phyloP scores from a whole-genome alignment of 2,329 filamentous ascomycete genomes.

The Paraphoma chrysanthemicola region DNA sequence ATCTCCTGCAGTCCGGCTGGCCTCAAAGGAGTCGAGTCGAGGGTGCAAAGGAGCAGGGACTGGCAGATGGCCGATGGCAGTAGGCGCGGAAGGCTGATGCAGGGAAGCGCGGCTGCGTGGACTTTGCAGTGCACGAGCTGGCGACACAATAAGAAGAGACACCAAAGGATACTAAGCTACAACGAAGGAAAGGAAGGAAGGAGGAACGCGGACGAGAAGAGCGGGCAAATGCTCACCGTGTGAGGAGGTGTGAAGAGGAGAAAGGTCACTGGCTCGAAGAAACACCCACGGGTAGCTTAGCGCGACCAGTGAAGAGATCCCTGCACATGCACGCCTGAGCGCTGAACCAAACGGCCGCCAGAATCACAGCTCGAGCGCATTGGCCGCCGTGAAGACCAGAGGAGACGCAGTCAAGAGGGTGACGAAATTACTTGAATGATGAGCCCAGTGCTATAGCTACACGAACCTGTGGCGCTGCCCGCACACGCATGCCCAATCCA shows the following conservation, averaged over 20 bases:
- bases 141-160: slow-evolving; percentile 25
- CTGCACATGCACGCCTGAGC: slow-evolving; percentile 12
- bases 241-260: slow-evolving; percentile 11
- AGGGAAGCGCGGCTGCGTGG: slow-evolving; percentile 16
- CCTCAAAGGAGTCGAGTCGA: slow-evolving; percentile 37
- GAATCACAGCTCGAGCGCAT: slow-evolving; percentile 12
- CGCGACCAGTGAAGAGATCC: slow-evolving; percentile 17
- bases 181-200: slow-evolving; percentile 19
- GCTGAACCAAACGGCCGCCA: slow-evolving; percentile 23
- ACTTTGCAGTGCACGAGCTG: slow-evolving; percentile 10
- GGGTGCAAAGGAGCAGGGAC: slow-evolving; percentile 10
- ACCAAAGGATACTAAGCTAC: slow-evolving; percentile 27
- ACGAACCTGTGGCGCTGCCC: neutral
- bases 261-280: slow-evolving; percentile 1
- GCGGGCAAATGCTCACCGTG: slow-evolving; percentile 15
- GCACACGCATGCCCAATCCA: slow-evolving; percentile 1
- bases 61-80: slow-evolving; percentile 20
- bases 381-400: slow-evolving; percentile 11
- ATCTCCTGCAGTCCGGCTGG: slow-evolving; percentile 41
- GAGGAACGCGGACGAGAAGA: slow-evolving; percentile 5
- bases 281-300: slow-evolving; percentile 15
- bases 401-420: neutral
- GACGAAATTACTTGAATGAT: neutral
- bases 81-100: slow-evolving; percentile 18
- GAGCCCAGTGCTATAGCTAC: neutral